Evolutionary conservation across 2,329 filamentous ascomycete species (phyloP).

Genomic region (Claviceps spartinae): DNA sequence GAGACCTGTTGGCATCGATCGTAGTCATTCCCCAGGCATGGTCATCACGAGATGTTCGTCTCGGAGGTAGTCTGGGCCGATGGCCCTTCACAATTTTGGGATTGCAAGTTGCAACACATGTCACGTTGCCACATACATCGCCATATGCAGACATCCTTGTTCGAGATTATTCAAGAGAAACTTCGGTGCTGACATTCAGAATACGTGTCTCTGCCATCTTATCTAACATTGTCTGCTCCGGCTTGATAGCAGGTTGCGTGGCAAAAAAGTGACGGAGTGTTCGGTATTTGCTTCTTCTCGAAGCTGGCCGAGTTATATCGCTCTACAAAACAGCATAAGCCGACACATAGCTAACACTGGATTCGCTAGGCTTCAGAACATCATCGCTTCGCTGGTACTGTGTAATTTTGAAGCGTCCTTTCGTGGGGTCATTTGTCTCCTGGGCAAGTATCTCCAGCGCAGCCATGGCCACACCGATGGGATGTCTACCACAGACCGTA

Average conservation of each 20-base stretch:
- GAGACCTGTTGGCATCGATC: background rate
- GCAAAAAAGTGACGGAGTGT: background rate
- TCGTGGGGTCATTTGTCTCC: constrained; percentile 24
- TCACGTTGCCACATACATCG: too few species aligned
- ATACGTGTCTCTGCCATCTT: too few species aligned
- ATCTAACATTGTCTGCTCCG: background rate
- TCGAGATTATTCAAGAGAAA: background rate
- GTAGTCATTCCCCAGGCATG: too few species aligned
- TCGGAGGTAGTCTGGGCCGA: too few species aligned
- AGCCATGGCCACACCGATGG: constrained; percentile 86
- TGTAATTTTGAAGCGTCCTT: constrained; percentile 59
- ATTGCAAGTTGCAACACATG: too few species aligned
- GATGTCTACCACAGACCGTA: constrained; percentile 88
- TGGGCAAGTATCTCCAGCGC: constrained; percentile 54
- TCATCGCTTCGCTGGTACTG: constrained; percentile 78
- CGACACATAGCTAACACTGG: constrained; percentile 89
- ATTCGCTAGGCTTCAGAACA: constrained; percentile 53
- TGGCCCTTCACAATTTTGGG: background rate
- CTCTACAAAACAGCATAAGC: constrained; percentile 66
- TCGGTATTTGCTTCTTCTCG: background rate
- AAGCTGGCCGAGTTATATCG: too few species aligned
- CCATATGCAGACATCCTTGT: too few species aligned
- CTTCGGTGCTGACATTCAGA: background rate
- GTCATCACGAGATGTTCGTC: too few species aligned
- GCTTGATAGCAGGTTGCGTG: background rate